A percentile compares a stretch with the other conserved stretches of the same genome.
Evolutionary conservation across 2,329 filamentous ascomycete species (phyloP).

Genomic region (Phialemoniopsis sp.): DNA sequence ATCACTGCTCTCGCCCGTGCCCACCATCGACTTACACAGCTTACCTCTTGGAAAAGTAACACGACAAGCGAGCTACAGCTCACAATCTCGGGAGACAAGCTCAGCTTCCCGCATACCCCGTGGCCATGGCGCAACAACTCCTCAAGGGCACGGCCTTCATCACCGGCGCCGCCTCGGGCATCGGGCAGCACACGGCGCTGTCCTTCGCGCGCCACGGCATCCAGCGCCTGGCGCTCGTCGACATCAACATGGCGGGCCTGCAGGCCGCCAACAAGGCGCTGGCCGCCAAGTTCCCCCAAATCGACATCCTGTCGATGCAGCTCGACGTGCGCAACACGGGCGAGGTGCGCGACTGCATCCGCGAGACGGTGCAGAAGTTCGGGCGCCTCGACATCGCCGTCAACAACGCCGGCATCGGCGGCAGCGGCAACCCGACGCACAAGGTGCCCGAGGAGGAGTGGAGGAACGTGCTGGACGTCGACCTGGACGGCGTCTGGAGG

Average conservation of each 20-base stretch:
- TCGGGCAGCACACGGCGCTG: constrained; percentile 40
- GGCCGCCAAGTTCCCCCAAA: constrained; percentile 24
- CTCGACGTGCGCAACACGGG: constrained; percentile 40
- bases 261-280: constrained; percentile 25
- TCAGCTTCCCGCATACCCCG: too few relatives aligned
- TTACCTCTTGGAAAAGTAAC: too few relatives aligned
- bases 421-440: constrained; percentile 34
- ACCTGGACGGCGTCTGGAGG: constrained; percentile 53
- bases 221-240: constrained; percentile 38
- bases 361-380: constrained; percentile 35
- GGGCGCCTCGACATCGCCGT: constrained; percentile 51
- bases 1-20: too few relatives aligned
- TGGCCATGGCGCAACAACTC: too few relatives aligned
- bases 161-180: constrained; percentile 26
- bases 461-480: constrained; percentile 43
- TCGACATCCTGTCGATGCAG: constrained; percentile 26
- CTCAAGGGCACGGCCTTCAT: too few relatives aligned
- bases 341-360: constrained; percentile 37
- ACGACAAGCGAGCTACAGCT: too few relatives aligned
- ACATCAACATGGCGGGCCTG: constrained; percentile 32
- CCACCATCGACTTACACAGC: too few relatives aligned
- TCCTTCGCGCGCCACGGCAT: constrained; percentile 44
- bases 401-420: constrained; percentile 50
- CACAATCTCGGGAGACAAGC: too few relatives aligned
- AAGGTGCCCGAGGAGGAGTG: constrained; percentile 42